Base-by-base conservation (phyloP, 2,329 filamentous ascomycete species). In the Ceratocystis eucalypticola region DNA sequence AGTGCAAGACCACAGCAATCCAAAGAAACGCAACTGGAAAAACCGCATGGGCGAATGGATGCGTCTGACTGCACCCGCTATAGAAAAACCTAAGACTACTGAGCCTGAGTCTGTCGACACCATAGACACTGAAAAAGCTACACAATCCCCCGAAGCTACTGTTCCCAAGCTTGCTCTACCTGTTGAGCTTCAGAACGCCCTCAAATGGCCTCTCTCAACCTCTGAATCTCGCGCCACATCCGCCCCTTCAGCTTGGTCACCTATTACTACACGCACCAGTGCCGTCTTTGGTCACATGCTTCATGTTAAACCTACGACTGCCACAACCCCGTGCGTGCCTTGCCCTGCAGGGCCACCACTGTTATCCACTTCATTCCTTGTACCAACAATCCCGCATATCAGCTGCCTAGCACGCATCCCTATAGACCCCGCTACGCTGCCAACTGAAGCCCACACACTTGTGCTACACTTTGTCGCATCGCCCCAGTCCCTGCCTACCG, bases 261-360 rank as follows among this genome's bases (percentile, higher is more conserved):
- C 67, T 8, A 17, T 68, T 7, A 50, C 48, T 22, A 67, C 53
- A 20, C 64, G 70, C 5, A 77, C 78, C 1, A 72, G 71, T 2
- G 80, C 80, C 10, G 74, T 75, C 2, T 84, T 84, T 69, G 82
- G 82, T 20, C 78, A 81, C 65, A 69, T 84, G 44, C 75, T 84
- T 0, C 78, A 80, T 68, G 62, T 65, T 5, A 64, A 69, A 25
- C 71, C 73, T 45, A 62, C 67, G 25, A 25, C 15, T 41, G 33
- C 65, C 61, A 33, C 17, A 5, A 15, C 62, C 4, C 25, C 67
- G 25, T 65, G 25, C 20, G 33, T 45, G 45, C 48, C 20, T 33
- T 50, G 20, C 6, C 37, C 20, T 30, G 22, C 33, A 17, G 8
- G 28, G 48, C 61, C 25, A 53, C 64, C 15, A 10, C 22, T 7